phyloP scores from a whole-genome alignment of 257 asterid species.

The Lantana camara region DNA sequence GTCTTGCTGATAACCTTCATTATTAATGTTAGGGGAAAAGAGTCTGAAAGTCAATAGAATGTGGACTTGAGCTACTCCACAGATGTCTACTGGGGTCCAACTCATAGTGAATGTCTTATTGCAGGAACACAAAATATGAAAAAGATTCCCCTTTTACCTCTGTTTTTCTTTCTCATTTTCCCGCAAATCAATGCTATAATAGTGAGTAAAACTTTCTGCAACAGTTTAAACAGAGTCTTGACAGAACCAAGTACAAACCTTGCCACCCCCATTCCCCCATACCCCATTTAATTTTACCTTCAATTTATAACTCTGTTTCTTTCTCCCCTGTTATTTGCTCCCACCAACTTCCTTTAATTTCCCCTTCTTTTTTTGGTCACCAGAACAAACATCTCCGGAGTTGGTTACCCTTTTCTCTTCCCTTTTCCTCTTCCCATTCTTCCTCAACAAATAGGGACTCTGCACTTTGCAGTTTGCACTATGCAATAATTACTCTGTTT shows the following conservation, averaged over 20 bases:
- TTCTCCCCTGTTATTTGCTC: neutral
- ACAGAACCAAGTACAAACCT: slow-evolving; percentile 37
- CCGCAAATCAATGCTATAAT: slow-evolving; percentile 27
- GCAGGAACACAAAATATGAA: slow-evolving; percentile 35
- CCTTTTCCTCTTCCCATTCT: slow-evolving; percentile 10
- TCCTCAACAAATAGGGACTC: slow-evolving; percentile 33
- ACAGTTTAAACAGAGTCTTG: slow-evolving; percentile 31
- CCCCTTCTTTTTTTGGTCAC: slow-evolving; percentile 51
- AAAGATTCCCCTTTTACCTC: slow-evolving; percentile 54
- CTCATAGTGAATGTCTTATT: slow-evolving; percentile 43
- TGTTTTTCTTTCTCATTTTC: slow-evolving; percentile 24
- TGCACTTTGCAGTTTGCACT: slow-evolving; percentile 19
- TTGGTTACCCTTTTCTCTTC: slow-evolving; percentile 52
- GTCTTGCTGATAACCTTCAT: no score
- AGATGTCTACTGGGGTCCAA: slow-evolving; percentile 40
- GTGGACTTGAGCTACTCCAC: slow-evolving; percentile 48
- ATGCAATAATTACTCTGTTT: slow-evolving; percentile 1
- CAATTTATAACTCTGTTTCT: neutral
- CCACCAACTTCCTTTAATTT: slow-evolving; percentile 35
- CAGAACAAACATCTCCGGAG: slow-evolving; percentile 65
- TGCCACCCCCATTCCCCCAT: slow-evolving; percentile 36
- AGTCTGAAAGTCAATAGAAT: slow-evolving; percentile 40
- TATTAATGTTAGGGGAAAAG: slow-evolving; percentile 17
- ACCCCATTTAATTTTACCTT: neutral
- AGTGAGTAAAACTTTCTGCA: slow-evolving; percentile 11